These are phyloP conservation scores for Aspergillus panamensis DNA, from an alignment of 495 filamentous ascomycete species.

Conservation along the genomic window DNA sequence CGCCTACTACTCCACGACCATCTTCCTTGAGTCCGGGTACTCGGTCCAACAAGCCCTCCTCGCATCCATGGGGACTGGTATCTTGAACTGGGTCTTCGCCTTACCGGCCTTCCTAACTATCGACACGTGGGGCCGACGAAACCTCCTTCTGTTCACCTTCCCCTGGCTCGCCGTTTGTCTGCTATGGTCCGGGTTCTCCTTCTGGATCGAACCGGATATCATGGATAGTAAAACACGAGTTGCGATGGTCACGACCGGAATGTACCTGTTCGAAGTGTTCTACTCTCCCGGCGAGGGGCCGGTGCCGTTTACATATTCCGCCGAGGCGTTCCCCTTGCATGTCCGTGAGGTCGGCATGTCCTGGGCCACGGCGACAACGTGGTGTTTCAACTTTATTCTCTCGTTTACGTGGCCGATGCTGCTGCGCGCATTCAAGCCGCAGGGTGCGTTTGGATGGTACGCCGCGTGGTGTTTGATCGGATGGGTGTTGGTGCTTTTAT, in stretches of 20 bases:
- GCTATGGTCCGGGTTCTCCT: conserved; percentile 56
- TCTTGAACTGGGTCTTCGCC: conserved; percentile 63
- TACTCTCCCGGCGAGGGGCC: conserved; percentile 58
- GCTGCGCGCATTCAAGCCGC: conserved; percentile 45
- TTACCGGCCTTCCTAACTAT: conserved; percentile 67
- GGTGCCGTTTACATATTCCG: conserved; percentile 56
- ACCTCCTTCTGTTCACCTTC: conserved; percentile 62
- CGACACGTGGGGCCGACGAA: conserved; percentile 60
- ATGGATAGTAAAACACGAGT: conserved; percentile 33
- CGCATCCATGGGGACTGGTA: conserved; percentile 60
- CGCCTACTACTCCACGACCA: conserved; percentile 53
- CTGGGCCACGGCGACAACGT: conserved; percentile 52
- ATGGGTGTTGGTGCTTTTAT: conserved; percentile 52
- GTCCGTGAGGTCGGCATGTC: conserved; percentile 70
- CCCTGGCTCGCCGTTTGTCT: conserved; percentile 58
- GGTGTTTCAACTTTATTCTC: conserved; percentile 53
- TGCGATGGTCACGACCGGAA: conserved; percentile 48
- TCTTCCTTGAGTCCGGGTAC: conserved; percentile 52
- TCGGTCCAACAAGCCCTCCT: conserved; percentile 45
- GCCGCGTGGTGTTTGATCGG: conserved; percentile 57
- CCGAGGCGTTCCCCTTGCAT: conserved; percentile 56
- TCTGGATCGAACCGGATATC: conserved; percentile 44
- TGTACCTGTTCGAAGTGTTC: conserved; percentile 50
- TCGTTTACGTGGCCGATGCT: conserved; percentile 56
- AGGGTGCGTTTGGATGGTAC: conserved; percentile 62